Evolutionary conservation across 1,284 basidiomycete genomes (phyloP).

Genomic region (Ganoderma resinaceum): DNA sequence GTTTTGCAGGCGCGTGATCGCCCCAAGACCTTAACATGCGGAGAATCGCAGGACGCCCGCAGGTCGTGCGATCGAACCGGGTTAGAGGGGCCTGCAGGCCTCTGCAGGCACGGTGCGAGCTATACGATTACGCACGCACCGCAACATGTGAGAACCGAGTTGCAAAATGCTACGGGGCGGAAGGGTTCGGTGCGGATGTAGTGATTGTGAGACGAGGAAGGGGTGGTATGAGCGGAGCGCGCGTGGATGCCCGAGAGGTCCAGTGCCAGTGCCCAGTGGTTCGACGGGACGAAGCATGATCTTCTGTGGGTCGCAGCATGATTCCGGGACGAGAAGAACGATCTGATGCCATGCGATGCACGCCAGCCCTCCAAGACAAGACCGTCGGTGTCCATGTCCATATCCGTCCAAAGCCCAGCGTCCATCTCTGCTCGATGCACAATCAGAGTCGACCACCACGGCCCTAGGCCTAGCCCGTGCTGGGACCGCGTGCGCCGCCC

Average conservation of each 20-base stretch:
- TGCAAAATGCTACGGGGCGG: conserved; percentile 1
- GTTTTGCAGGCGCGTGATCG: neutral
- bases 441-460: conserved; percentile 1
- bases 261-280: neutral
- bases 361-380: neutral
- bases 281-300: neutral
- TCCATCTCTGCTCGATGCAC: neutral
- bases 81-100: neutral
- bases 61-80: neutral
- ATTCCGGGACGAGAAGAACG: neutral
- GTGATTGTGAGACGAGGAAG: conserved; percentile 1
- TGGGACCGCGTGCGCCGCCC: conserved; percentile 14
- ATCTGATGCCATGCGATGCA: conserved; percentile 4
- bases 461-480: conserved; percentile 17
- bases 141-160: neutral
- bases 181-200: neutral
- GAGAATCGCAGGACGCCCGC: neutral
- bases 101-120: neutral
- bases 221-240: conserved; percentile 3
- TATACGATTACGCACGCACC: neutral
- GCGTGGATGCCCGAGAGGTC: neutral
- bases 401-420: neutral
- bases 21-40: neutral
- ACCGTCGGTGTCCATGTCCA: neutral
- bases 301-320: conserved; percentile 1